Percentiles rank a stretch among this genome's conserved stretches.
These are phyloP conservation scores for Lentinula sp. DNA, from an alignment of 768 basidiomycete genomes.

Conservation along the genomic window DNA sequence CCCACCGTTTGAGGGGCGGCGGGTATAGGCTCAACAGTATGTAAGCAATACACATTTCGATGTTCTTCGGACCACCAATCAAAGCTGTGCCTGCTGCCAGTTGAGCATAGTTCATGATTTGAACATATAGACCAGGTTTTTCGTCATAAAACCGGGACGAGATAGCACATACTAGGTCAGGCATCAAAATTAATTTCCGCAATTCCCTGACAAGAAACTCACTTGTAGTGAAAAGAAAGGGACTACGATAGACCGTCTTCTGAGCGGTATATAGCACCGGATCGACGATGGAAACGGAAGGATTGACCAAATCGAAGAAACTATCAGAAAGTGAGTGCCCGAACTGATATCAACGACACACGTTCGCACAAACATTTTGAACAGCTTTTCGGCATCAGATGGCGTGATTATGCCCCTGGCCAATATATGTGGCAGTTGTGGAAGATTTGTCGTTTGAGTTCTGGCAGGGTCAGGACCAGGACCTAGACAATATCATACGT, in stretches of 20 bases:
- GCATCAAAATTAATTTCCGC: not conserved
- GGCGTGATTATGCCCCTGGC: slow-evolving; percentile 56
- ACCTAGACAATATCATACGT: slow-evolving; percentile 21
- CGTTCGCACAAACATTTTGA: slow-evolving; percentile 49
- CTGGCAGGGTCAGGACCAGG: slow-evolving; percentile 34
- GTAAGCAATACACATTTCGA: slow-evolving; percentile 84
- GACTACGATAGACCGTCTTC: slow-evolving; percentile 73
- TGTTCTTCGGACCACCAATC: slow-evolving; percentile 69
- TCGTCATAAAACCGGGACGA: slow-evolving; percentile 76
- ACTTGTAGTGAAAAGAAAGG: slow-evolving; percentile 91
- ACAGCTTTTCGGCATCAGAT: slow-evolving; percentile 64
- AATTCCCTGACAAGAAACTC: slow-evolving; percentile 25
- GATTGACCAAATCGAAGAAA: slow-evolving; percentile 75
- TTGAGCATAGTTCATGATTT: slow-evolving; percentile 71
- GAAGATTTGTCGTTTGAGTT: slow-evolving; percentile 29
- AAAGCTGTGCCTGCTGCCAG: slow-evolving; percentile 73
- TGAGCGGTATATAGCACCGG: slow-evolving; percentile 81
- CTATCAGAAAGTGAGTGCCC: slow-evolving; percentile 25
- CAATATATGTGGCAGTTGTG: slow-evolving; percentile 61
- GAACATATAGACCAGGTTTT: slow-evolving; percentile 63
- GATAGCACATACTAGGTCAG: slow-evolving; percentile 69
- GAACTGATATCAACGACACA: not conserved
- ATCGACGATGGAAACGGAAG: slow-evolving; percentile 74
- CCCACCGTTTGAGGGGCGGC: slow-evolving; percentile 73
- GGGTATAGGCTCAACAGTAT: slow-evolving; percentile 74